These are phyloP conservation scores for Periconia digitata DNA, from an alignment of 2,329 filamentous ascomycete genomes.

Conservation along the genomic window DNA sequence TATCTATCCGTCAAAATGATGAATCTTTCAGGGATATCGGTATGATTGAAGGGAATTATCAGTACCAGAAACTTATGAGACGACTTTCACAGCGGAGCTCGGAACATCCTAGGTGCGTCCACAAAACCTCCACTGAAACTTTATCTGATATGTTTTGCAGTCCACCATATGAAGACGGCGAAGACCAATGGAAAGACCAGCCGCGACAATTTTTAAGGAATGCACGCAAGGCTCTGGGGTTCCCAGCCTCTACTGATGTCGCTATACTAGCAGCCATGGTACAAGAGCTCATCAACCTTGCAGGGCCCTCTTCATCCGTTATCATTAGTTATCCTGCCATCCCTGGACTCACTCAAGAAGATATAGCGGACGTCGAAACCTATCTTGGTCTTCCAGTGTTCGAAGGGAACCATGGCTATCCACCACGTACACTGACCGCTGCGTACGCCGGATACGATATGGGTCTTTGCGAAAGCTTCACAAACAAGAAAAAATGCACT, in stretches of 20 bases:
- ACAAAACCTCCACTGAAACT: neutral
- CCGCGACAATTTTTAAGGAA: conserved; percentile 7
- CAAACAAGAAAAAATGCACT: conserved; percentile 4
- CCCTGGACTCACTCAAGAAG: conserved; percentile 7
- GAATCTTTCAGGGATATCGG: conserved; percentile 8
- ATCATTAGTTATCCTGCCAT: conserved; percentile 10
- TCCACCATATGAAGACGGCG: conserved; percentile 8
- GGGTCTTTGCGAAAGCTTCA: conserved; percentile 8
- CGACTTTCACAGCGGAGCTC: conserved; percentile 1
- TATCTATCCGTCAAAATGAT: conserved; percentile 8
- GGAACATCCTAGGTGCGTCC: conserved; percentile 3
- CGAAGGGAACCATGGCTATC: conserved; percentile 2
- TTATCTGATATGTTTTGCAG: neutral
- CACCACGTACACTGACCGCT: conserved; percentile 6
- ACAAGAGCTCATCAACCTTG: conserved; percentile 2
- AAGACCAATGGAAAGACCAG: conserved; percentile 10
- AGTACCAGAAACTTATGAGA: conserved; percentile 6
- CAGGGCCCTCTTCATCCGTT: neutral
- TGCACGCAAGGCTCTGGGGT: conserved; percentile 1
- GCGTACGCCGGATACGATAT: conserved; percentile 12
- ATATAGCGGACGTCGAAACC: conserved; percentile 6
- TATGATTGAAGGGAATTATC: conserved; percentile 2
- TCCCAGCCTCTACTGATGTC: conserved; percentile 11
- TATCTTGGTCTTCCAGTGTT: conserved; percentile 8
- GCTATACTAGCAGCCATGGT: conserved; percentile 2